A percentile compares a stretch with the other conserved stretches of the same genome.
Evolutionary conservation across 129 eudicot species (phyloP).

Genomic region (Deinandra increscens): DNA sequence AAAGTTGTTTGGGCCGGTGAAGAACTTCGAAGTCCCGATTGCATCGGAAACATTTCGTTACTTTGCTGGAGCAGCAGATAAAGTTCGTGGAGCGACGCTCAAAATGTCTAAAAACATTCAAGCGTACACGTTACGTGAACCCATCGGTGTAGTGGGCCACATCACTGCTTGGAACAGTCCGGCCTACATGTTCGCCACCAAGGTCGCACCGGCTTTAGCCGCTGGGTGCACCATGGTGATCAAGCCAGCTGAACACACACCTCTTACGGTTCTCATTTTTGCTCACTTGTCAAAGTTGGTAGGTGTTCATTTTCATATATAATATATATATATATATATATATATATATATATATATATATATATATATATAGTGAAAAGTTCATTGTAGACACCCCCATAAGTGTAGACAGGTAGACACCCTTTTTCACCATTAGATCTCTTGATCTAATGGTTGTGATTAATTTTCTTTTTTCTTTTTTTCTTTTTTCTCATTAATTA

Average conservation of each 20-base stretch:
- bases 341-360: too few relatives aligned
- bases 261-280: conserved; percentile 61
- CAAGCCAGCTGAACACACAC: conserved; percentile 88
- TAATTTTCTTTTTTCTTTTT: too few relatives aligned
- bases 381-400: too few relatives aligned
- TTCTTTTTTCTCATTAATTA: too few relatives aligned
- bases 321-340: too few relatives aligned
- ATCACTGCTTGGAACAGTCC: conserved; percentile 90
- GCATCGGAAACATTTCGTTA: conserved; percentile 58
- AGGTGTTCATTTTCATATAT: background rate
- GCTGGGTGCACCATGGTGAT: conserved; percentile 86
- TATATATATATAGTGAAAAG: too few relatives aligned
- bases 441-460: too few relatives aligned
- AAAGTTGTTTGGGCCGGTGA: conserved; percentile 42
- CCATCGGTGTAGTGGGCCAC: conserved; percentile 79
- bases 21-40: conserved; percentile 38
- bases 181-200: conserved; percentile 50
- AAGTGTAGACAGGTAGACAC: too few relatives aligned
- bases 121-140: conserved; percentile 73
- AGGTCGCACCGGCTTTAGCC: conserved; percentile 81
- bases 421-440: too few relatives aligned
- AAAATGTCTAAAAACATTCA: conserved; percentile 77
- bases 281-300: conserved; percentile 80
- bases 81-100: conserved; percentile 73
- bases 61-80: conserved; percentile 94